These are phyloP conservation scores for Xerophyta viscosa DNA, from an alignment of 106 monocot genomes.

Conservation along the genomic window DNA sequence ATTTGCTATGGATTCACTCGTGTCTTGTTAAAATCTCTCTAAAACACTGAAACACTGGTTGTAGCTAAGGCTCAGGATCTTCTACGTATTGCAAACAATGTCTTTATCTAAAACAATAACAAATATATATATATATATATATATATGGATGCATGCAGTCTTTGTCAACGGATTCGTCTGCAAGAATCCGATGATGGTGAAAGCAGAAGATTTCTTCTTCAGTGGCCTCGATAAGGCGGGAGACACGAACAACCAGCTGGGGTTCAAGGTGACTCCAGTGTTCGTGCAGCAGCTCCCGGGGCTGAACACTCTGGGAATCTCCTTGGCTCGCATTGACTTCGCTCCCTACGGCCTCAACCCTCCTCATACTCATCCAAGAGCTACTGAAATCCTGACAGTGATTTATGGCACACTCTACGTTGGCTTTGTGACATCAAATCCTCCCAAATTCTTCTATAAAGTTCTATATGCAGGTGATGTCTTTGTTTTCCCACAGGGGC, in stretches of 20 bases:
- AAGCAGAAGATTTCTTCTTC: conserved; percentile 7
- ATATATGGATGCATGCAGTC: conserved; percentile 1
- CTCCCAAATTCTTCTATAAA: conserved; percentile 1
- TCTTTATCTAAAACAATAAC: too few species aligned
- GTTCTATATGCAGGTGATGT: conserved; percentile 1
- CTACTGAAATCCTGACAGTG: conserved; percentile 1
- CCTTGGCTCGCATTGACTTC: conserved; percentile 5
- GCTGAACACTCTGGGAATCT: conserved; percentile 5
- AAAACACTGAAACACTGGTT: too few species aligned
- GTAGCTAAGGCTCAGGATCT: too few species aligned
- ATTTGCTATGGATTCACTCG: too few species aligned
- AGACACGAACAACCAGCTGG: background rate
- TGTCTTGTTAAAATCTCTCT: too few species aligned
- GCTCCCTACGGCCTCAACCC: conserved; percentile 1
- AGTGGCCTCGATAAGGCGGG: conserved; percentile 1
- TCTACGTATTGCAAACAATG: too few species aligned
- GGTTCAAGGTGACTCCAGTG: background rate
- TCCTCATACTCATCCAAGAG: conserved; percentile 9
- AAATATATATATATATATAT: too few species aligned
- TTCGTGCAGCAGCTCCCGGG: conserved; percentile 1
- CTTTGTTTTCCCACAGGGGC: conserved; percentile 4
- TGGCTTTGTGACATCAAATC: conserved; percentile 6
- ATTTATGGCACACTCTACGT: conserved; percentile 4
- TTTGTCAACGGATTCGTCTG: conserved; percentile 8
- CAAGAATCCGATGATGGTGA: background rate